phyloP scores from a whole-genome alignment of 306 rosid species.

The Urtica urens region DNA sequence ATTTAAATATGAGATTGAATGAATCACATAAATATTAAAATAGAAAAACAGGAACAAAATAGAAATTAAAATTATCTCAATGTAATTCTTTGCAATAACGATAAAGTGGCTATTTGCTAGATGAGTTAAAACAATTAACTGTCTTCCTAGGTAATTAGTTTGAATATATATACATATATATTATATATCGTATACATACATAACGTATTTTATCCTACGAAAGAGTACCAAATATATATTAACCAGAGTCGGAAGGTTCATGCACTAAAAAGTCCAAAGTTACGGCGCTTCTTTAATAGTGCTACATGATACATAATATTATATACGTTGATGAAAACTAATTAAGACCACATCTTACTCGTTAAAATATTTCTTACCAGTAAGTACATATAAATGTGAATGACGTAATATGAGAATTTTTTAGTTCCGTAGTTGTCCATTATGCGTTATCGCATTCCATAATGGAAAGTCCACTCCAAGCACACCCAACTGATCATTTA shows the following conservation, averaged over 20 bases:
- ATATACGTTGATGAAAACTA: background rate
- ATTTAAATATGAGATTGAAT: no score
- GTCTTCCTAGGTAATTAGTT: no score
- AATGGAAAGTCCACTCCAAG: constrained; percentile 33
- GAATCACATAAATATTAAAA: no score
- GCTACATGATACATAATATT: background rate
- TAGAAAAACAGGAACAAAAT: no score
- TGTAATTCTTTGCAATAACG: no score
- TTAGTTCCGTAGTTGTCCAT: constrained; percentile 14
- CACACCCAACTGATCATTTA: constrained; percentile 23
- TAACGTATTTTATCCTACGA: no score
- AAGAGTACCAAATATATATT: background rate
- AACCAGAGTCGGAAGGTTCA: background rate
- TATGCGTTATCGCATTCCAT: constrained; percentile 8
- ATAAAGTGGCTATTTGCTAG: no score
- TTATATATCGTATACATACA: no score
- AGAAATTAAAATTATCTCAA: no score
- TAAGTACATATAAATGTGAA: background rate
- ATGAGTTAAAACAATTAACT: no score
- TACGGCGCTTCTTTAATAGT: background rate
- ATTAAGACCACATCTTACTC: background rate
- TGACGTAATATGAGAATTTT: constrained; percentile 2
- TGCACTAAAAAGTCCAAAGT: background rate
- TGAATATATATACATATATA: no score
- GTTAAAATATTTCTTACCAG: background rate